Evolutionary conservation across 2,329 filamentous ascomycete genomes (phyloP), one percentile per base, ranked within the genome.

Genomic region (Metarhizium humberi): DNA sequence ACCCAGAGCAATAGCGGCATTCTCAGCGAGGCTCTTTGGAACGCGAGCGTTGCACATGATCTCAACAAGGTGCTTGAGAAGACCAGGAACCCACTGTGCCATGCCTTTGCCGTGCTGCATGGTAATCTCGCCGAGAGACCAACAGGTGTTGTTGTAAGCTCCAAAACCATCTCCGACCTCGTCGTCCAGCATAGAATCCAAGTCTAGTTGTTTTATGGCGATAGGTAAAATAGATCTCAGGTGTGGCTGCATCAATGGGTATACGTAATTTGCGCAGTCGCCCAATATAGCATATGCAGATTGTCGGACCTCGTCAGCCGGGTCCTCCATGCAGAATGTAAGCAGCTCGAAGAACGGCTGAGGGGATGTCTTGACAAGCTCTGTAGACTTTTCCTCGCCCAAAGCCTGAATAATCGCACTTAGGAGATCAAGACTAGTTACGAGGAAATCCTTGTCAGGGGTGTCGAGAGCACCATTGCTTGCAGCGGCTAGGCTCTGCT

Each of bases 71-170:
- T 87, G 84, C 58, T 86, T 80, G 56, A 95, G 84, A 16, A 99
- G 75, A 58, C 87, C 82, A 25, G 88, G 84, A 10, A 91, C 81
- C 67, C 87, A 96, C 1, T 86, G 87, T 1, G 79, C 79, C 82
- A 96, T 88, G 54, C 80, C 83, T 58, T 85, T 83, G 61, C 85
- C 82, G 67, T 88, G 80, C 58, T 90, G 85, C 70, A 96, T 85
- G 16, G 91, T 84, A 58, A 97, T 94, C 74, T 99, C 94, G 46
- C 94, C 94, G 29, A 85, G 86, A 6, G 92, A 95, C 94, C 94
- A 99, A 74, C 92, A 97, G 25, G 94, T 92, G 67, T 99, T 99
- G 79, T 97, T 99, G 57, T 97, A 85, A 34, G 97, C 92, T 57
- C 91, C 90, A 69, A 96, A 96, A 14, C 85, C 86, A 18, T 83